These are phyloP conservation scores for Gentiana straminea DNA, from an alignment of 257 asterid species.

Conservation along the genomic window DNA sequence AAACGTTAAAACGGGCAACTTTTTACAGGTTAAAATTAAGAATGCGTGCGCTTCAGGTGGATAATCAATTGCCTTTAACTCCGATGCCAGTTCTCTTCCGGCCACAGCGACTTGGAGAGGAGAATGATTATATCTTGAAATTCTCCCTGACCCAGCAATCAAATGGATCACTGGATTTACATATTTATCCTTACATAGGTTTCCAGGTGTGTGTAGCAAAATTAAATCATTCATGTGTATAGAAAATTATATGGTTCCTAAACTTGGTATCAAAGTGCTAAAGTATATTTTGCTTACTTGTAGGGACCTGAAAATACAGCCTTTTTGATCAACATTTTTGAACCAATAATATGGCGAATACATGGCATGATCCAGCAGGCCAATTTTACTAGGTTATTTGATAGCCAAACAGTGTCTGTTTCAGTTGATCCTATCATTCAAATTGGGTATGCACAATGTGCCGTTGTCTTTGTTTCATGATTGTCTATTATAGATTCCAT, in stretches of 20 bases:
- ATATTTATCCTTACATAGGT: constrained; percentile 88
- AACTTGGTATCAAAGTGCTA: not conserved
- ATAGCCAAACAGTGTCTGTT: constrained; percentile 64
- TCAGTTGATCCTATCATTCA: constrained; percentile 95
- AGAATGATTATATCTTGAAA: constrained; percentile 72
- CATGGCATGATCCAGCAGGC: constrained; percentile 89
- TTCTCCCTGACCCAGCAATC: constrained; percentile 90
- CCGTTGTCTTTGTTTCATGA: constrained; percentile 2
- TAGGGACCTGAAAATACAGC: constrained; percentile 97
- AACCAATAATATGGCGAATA: constrained; percentile 96
- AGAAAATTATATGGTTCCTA: not conserved
- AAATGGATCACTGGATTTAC: constrained; percentile 81
- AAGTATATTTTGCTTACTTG: constrained; percentile 9
- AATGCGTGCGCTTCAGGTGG: constrained; percentile 86
- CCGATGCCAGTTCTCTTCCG: constrained; percentile 97
- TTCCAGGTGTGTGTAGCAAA: constrained; percentile 55
- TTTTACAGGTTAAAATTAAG: constrained; percentile 68
- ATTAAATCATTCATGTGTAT: constrained; percentile 6
- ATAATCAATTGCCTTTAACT: constrained; percentile 93
- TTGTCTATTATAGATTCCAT: constrained; percentile 1
- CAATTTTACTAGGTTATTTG: constrained; percentile 50
- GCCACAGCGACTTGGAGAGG: constrained; percentile 82
- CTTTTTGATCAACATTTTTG: constrained; percentile 82
- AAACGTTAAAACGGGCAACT: not conserved
- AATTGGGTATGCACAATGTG: constrained; percentile 50